Percentiles rank a stretch among this genome's conserved stretches.
phyloP scores from a whole-genome alignment of 2,329 filamentous ascomycete genomes.

The Onygenales sp. region DNA sequence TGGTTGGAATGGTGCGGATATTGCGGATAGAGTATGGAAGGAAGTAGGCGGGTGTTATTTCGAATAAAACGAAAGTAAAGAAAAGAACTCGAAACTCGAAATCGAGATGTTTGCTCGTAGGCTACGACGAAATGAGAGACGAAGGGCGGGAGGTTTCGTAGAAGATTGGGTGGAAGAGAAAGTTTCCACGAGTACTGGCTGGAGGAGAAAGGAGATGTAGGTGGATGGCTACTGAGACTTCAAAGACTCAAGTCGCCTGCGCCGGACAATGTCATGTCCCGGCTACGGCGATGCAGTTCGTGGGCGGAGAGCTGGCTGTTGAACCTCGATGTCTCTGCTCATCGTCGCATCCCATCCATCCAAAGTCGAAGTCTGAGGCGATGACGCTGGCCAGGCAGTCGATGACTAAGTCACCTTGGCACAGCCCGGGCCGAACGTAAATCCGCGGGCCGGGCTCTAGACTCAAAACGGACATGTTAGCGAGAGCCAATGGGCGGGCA shows the following conservation, averaged over 20 bases:
- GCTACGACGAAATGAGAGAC: background rate
- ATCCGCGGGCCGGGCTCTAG: conserved; percentile 8
- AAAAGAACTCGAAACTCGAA: background rate
- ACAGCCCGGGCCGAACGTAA: background rate
- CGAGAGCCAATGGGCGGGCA: conserved; percentile 16
- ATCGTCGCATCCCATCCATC: background rate
- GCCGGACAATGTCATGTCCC: background rate
- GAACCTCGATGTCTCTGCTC: no score
- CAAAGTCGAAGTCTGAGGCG: background rate
- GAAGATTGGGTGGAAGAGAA: background rate
- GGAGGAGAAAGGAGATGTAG: background rate
- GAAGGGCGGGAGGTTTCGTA: background rate
- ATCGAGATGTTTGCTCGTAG: background rate
- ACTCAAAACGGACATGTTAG: conserved; percentile 29
- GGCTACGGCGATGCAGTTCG: background rate
- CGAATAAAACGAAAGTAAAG: background rate
- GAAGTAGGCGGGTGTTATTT: background rate
- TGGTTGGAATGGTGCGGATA: background rate
- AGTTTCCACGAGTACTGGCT: no score
- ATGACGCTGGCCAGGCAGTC: background rate
- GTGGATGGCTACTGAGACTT: background rate
- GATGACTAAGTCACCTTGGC: background rate
- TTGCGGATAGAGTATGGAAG: background rate
- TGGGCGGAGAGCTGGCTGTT: no score
- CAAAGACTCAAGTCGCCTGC: background rate